Conservation (phyloP, 768 basidiomycete species). For the Hirschioporus abietinus region DNA sequence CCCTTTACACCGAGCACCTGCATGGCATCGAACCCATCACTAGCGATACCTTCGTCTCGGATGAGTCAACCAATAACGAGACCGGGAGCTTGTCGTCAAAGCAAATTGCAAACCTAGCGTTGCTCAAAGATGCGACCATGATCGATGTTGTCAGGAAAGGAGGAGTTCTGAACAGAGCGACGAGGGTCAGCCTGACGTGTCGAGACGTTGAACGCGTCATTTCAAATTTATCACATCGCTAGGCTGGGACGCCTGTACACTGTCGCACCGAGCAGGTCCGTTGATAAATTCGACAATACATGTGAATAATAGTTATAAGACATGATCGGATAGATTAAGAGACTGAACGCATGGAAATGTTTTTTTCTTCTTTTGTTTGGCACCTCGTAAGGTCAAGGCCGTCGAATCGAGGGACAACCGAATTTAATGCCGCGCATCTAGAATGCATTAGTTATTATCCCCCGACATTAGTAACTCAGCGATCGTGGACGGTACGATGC, state of each 20-base stretch:
- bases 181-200: conserved; percentile 81
- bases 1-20: conserved; percentile 65
- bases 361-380: neutral
- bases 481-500: neutral
- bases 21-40: conserved; percentile 72
- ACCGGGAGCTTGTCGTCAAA: conserved; percentile 18
- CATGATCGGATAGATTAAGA: neutral
- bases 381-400: conserved; percentile 3
- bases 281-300: neutral
- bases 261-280: neutral
- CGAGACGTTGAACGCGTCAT: conserved; percentile 69
- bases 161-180: conserved; percentile 48
- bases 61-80: conserved; percentile 22
- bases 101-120: conserved; percentile 52
- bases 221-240: conserved; percentile 3
- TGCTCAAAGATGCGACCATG: conserved; percentile 38
- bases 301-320: conserved; percentile 2
- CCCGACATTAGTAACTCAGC: conserved; percentile 4
- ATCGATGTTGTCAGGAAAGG: conserved; percentile 38
- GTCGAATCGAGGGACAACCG: neutral
- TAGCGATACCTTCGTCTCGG: conserved; percentile 36
- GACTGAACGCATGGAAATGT: neutral
- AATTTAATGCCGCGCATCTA: neutral
- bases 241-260: neutral
- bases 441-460: neutral